phyloP scores from a whole-genome alignment of 2,329 filamentous ascomycete genomes.

The Fusarium foetens region DNA sequence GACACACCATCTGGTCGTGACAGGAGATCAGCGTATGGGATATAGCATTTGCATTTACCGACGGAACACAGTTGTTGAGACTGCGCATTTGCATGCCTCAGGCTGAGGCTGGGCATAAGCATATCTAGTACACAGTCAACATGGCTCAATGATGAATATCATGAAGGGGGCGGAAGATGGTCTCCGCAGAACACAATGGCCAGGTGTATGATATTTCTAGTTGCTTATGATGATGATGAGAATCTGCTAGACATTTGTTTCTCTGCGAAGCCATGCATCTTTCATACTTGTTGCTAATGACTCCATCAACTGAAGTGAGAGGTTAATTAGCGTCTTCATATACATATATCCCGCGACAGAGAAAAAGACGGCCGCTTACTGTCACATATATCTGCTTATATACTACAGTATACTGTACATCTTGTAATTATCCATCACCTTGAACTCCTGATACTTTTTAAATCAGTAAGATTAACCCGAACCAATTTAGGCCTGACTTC shows the following conservation, averaged over 20 bases:
- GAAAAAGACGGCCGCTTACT: neutral
- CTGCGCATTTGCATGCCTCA: slow-evolving; percentile 5
- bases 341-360: neutral
- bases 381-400: neutral
- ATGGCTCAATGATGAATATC: slow-evolving; percentile 7
- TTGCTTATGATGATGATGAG: slow-evolving; percentile 6
- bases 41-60: slow-evolving; percentile 29
- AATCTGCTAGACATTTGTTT: neutral
- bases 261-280: neutral
- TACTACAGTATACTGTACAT: neutral
- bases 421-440: neutral
- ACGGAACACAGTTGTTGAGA: slow-evolving; percentile 7
- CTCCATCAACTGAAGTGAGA: neutral
- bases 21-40: slow-evolving; percentile 12
- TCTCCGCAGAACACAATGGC: neutral
- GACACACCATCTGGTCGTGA: slow-evolving; percentile 18
- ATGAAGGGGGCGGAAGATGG: neutral
- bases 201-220: slow-evolving; percentile 3
- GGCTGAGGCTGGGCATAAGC: slow-evolving; percentile 13
- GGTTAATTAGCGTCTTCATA: neutral
- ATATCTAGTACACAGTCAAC: slow-evolving; percentile 7
- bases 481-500: neutral
- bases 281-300: neutral
- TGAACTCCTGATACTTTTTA: neutral
- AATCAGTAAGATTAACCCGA: neutral